Base-by-base conservation (phyloP, 1,284 basidiomycete genomes). In the Jaminaea rosea region DNA sequence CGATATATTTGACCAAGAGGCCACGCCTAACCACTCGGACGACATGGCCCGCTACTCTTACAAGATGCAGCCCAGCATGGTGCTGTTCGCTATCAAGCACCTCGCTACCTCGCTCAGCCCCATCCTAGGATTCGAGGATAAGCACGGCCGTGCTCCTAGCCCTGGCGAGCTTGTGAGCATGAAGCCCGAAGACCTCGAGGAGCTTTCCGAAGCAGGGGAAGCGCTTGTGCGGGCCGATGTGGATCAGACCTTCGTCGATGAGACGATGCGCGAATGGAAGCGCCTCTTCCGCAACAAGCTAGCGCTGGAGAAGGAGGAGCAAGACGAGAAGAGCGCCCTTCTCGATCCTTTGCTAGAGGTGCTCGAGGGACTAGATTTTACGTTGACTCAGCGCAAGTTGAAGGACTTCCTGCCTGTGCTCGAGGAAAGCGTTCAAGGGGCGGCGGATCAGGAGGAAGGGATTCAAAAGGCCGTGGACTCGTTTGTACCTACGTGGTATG, bases 1-100 rank as follows among this genome's bases (percentile, higher is more conserved):
- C 91, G 75, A 75, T 50, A 47, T 72, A 2, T 72, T 73, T 51
- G 85, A 94, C 67, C 73, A 82, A 0, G 78, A 80, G 48, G 89
- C 93, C 66, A 87, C 96, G 53, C 96, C 92, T 79, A 97, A 97
- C 68, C 91, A 96, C 71, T 84, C 84, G 0, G 93, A 98, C 69
- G 82, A 83, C 26, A 79, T 80, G 49, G 91, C 91, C 0, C 79
- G 91, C 37, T 98, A 97, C 70, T 80, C 86, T 2, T 97, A 91
- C 78, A 81, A 56, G 5, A 53, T 65, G 31, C 70, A 72, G 51
- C 69, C 69, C 6, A 81, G 76, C 6, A 84, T 84, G 63, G 55
- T 77, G 55, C 49, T 58, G 21, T 65, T 58, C 56, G 62, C 56
- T 9, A 52, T 62, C 6, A 49, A 54, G 23, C 49, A 58, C 44